Evolutionary conservation across 495 filamentous ascomycete genomes (phyloP).

Genomic region (Usnea hakonensis): DNA sequence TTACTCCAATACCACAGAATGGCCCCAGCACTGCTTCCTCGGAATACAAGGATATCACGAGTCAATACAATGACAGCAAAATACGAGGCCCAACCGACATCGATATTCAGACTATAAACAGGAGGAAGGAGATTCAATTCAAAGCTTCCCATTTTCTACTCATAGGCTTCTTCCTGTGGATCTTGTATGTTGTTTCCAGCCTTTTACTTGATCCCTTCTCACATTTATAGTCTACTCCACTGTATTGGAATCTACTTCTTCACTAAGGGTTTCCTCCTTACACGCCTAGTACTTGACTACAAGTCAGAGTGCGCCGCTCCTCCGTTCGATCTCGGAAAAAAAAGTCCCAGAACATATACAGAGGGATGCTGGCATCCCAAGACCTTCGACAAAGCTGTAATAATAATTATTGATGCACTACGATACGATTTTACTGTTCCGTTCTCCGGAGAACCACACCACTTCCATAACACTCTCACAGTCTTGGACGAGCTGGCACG

Average conservation of each 20-base stretch:
- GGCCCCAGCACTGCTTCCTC: neutral
- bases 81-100: neutral
- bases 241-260: conserved; percentile 80
- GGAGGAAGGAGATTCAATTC: conserved; percentile 40
- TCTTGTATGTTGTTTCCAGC: conserved; percentile 29
- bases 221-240: conserved; percentile 55
- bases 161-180: conserved; percentile 42
- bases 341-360: conserved; percentile 39
- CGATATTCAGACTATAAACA: conserved; percentile 21
- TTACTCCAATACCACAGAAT: conserved; percentile 8
- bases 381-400: conserved; percentile 81
- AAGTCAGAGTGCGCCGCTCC: conserved; percentile 73
- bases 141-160: conserved; percentile 46
- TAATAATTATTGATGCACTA: conserved; percentile 88
- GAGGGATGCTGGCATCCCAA: conserved; percentile 93
- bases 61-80: conserved; percentile 12
- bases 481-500: conserved; percentile 76
- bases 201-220: conserved; percentile 10
- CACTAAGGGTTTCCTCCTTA: conserved; percentile 93
- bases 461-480: conserved; percentile 82
- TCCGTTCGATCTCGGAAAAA: conserved; percentile 48
- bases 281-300: conserved; percentile 78
- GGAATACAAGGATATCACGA: conserved; percentile 11
- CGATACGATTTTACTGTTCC: conserved; percentile 96
- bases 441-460: conserved; percentile 49